Base-by-base conservation (phyloP, 1,284 basidiomycete species). In the Melanopsichium pennsylvanicum region DNA sequence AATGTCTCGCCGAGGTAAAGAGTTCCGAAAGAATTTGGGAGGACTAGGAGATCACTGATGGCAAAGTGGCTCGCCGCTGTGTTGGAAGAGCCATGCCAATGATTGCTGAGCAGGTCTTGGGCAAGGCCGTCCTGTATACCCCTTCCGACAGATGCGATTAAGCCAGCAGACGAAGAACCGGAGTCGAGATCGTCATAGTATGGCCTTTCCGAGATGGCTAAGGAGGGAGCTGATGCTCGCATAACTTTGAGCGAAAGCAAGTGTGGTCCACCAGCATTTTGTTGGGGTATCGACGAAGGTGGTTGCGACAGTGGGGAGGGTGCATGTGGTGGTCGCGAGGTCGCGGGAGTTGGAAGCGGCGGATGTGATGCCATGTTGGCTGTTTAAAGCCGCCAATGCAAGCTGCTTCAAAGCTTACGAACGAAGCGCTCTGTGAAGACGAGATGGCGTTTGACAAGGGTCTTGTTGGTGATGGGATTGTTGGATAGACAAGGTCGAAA, bases 1-100 rank as follows among this genome's bases (percentile, higher is more conserved):
- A 81, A 80, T 5, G 74, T 76, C 44, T 81, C 78, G 18, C 79
- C 75, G 15, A 78, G 68, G 15, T 40, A 70, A n/a, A 75, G 62
- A 13, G 58, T 68, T 4, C 75, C 75, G 23, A 78, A 78, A 2
- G 72, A 63, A 29, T 52, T 59, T 34, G 69, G 72, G 4, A 74
- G 55, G 0, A 54, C 42, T 21, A 74, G 57, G 3, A 63, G 34
- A 10, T 32, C 19, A 34, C 42, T 48, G 11, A 64, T 59, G 2
- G 58, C 45, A 16, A 63, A 70, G 15, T 32, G 37, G 2, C 31
- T 34, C 9, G 48, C 48, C 15, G 44, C 21, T 12, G 46, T 25
- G 1, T 34, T 37, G 5, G 47, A 38, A 4, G 26, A 25, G 6
- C 19, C 4, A 3, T 37, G 23, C 18, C 19, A 37, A 5, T 37